These are phyloP conservation scores for Wallacemonas sp. DNA, from an alignment of 208 protist genomes.

Conservation along the genomic window DNA sequence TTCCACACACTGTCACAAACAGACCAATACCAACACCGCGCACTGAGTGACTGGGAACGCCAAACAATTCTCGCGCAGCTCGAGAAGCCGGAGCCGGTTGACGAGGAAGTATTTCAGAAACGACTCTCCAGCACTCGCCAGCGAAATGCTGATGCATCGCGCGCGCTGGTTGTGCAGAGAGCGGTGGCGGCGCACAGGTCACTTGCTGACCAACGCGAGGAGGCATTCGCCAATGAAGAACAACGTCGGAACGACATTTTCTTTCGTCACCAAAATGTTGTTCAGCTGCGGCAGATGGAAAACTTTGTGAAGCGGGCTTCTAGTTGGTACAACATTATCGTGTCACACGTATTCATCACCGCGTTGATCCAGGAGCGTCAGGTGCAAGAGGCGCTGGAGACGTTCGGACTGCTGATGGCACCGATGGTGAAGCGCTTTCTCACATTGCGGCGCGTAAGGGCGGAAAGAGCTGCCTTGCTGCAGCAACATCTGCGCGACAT, in stretches of 20 bases:
- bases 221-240: constrained; percentile 28
- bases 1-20: constrained; percentile 2
- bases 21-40: not conserved
- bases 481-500: constrained; percentile 58
- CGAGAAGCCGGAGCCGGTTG: constrained; percentile 23
- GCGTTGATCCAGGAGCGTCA: constrained; percentile 75
- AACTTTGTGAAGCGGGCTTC: constrained; percentile 41
- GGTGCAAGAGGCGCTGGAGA: constrained; percentile 68
- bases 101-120: constrained; percentile 52
- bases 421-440: constrained; percentile 67
- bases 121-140: constrained; percentile 29
- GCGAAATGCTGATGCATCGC: constrained; percentile 46
- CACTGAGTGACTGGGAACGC: constrained; percentile 63
- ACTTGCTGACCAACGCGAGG: not conserved
- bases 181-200: not conserved
- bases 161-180: constrained; percentile 28
- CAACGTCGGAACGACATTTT: constrained; percentile 47
- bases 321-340: constrained; percentile 72
- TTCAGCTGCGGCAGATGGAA: constrained; percentile 54
- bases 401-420: constrained; percentile 58
- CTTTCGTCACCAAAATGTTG: constrained; percentile 57
- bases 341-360: constrained; percentile 83
- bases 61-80: constrained; percentile 52
- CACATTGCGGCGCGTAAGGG: constrained; percentile 28
- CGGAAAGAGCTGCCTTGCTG: constrained; percentile 40